These are phyloP conservation scores for Solanum etuberosum DNA, from an alignment of 257 asterid genomes.

Conservation along the genomic window DNA sequence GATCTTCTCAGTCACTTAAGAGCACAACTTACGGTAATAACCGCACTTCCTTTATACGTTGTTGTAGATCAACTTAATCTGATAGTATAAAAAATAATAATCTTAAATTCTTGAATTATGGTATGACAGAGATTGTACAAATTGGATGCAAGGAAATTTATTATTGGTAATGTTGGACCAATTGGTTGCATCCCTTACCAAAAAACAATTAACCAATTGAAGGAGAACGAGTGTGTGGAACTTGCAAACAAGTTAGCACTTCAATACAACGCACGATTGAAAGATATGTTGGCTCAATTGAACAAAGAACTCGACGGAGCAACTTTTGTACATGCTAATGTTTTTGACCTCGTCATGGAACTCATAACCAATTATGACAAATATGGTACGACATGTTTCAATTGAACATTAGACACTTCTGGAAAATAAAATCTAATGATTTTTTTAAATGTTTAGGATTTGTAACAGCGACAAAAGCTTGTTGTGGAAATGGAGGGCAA, in stretches of 20 bases:
- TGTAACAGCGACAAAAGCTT: slow-evolving; percentile 49
- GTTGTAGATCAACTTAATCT: background rate
- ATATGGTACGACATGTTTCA: slow-evolving; percentile 28
- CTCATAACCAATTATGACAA: slow-evolving; percentile 58
- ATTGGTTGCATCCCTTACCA: slow-evolving; percentile 96
- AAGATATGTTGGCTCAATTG: slow-evolving; percentile 44
- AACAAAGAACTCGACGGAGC: slow-evolving; percentile 58
- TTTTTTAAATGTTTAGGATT: slow-evolving; percentile 36
- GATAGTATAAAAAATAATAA: background rate
- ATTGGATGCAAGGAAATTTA: slow-evolving; percentile 76
- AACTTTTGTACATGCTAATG: slow-evolving; percentile 71
- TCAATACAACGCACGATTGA: slow-evolving; percentile 61
- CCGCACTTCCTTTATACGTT: background rate
- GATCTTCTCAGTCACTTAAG: slow-evolving; percentile 55
- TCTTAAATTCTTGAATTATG: background rate
- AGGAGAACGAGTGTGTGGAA: slow-evolving; percentile 54
- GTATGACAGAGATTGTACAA: slow-evolving; percentile 54
- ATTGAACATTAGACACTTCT: background rate
- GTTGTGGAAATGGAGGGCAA: slow-evolving; percentile 92
- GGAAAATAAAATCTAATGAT: background rate
- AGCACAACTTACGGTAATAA: slow-evolving; percentile 63
- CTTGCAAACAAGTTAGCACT: slow-evolving; percentile 69
- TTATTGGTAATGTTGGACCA: slow-evolving; percentile 84
- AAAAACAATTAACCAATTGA: slow-evolving; percentile 57
- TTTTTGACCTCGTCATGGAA: slow-evolving; percentile 84